A percentile compares a stretch with the other conserved stretches of the same genome.
Evolutionary conservation across 2,329 filamentous ascomycete species (phyloP).

Genomic region (Hypoxylon sp.): DNA sequence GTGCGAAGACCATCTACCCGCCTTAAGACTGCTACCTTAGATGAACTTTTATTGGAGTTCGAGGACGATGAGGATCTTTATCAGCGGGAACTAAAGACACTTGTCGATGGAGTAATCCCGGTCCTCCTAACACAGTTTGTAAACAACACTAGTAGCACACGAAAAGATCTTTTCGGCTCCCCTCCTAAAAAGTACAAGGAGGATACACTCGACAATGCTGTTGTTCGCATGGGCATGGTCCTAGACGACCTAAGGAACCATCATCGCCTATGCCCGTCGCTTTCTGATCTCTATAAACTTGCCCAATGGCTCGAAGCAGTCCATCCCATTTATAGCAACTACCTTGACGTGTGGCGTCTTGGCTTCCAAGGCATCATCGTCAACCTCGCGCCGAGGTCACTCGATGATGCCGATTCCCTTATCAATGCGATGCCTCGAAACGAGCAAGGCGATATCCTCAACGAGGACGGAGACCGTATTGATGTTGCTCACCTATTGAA

Average conservation of each 20-base stretch:
- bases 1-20: conserved; percentile 80
- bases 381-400: conserved; percentile 81
- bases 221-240: conserved; percentile 93
- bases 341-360: conserved; percentile 89
- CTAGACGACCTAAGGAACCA: conserved; percentile 86
- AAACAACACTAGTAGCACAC: conserved; percentile 74
- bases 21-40: conserved; percentile 76
- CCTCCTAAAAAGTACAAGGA: conserved; percentile 66
- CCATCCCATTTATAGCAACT: conserved; percentile 84
- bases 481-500: conserved; percentile 96
- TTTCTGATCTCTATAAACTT: conserved; percentile 78
- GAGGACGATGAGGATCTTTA: conserved; percentile 89
- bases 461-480: conserved; percentile 87
- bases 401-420: conserved; percentile 73
- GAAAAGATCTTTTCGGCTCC: conserved; percentile 77
- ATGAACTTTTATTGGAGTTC: conserved; percentile 85
- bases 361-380: conserved; percentile 96
- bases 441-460: conserved; percentile 75
- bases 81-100: conserved; percentile 88
- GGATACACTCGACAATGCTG: conserved; percentile 81
- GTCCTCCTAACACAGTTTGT: conserved; percentile 90
- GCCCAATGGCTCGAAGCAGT: conserved; percentile 86
- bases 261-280: conserved; percentile 86
- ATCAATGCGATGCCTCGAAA: conserved; percentile 73
- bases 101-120: conserved; percentile 95